These are phyloP conservation scores for Prototheca wickerhamii DNA, from an alignment of 163 green algal genomes.

Conservation along the genomic window DNA sequence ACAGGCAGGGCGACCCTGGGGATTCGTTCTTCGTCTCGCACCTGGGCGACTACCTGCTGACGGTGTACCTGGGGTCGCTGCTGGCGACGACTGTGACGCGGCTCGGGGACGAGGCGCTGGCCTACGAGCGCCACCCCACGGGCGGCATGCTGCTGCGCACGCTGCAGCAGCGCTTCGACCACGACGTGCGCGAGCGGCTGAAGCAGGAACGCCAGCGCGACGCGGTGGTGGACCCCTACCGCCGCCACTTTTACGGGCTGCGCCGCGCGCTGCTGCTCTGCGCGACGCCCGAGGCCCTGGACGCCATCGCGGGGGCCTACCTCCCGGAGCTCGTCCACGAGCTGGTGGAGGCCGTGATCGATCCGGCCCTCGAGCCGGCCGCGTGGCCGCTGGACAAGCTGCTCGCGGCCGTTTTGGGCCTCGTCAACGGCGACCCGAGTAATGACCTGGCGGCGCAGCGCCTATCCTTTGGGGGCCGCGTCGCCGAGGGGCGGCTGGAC, in stretches of 20 bases:
- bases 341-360: background rate
- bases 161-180: conserved; percentile 15
- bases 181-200: conserved; percentile 6
- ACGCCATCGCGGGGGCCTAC: background rate
- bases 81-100: conserved; percentile 8
- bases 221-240: conserved; percentile 51
- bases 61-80: conserved; percentile 12
- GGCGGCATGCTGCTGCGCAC: background rate
- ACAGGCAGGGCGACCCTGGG: conserved; percentile 64
- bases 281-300: conserved; percentile 12
- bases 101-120: conserved; percentile 25
- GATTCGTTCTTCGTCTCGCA: conserved; percentile 53
- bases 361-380: background rate
- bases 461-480: background rate
- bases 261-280: conserved; percentile 40
- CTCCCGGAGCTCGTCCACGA: background rate
- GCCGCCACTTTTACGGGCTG: conserved; percentile 51
- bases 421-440: background rate
- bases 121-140: conserved; percentile 15
- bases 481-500: background rate
- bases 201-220: conserved; percentile 34
- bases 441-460: background rate
- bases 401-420: background rate
- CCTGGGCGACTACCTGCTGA: conserved; percentile 47
- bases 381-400: background rate